phyloP scores from a whole-genome alignment of 139 green algal species.

The Bryopsis sp. region DNA sequence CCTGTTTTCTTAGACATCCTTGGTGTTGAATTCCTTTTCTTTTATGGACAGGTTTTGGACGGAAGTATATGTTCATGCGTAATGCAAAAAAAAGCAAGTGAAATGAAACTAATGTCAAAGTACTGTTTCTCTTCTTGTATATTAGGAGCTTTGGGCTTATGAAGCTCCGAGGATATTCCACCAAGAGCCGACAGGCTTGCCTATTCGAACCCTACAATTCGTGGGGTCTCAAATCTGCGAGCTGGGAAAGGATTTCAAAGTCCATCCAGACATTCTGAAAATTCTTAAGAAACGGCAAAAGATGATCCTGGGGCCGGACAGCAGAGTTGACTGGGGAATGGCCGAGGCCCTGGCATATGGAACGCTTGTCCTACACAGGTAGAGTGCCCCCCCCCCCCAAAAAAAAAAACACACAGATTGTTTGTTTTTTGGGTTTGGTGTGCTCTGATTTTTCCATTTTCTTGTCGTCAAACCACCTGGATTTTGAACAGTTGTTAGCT shows the following conservation, averaged over 20 bases:
- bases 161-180: constrained; percentile 11
- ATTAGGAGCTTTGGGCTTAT: background rate
- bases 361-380: constrained; percentile 41
- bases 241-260: constrained; percentile 27
- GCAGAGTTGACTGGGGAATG: constrained; percentile 57
- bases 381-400: no score
- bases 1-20: no score
- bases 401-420: no score
- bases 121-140: constrained; percentile 10
- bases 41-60: no score
- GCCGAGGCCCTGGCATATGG: constrained; percentile 70
- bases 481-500: no score
- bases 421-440: no score
- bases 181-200: constrained; percentile 47
- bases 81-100: no score
- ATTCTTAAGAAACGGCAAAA: constrained; percentile 27
- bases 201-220: constrained; percentile 43
- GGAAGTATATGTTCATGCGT: no score
- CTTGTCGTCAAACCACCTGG: no score
- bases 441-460: no score
- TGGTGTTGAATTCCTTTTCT: no score
- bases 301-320: constrained; percentile 34
- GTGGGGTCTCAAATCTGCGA: constrained; percentile 31
- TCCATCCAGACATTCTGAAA: constrained; percentile 27
- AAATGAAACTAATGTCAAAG: no score